Conservation (phyloP, 371 early-diverging fungal genomes). For the Lichtheimia ramosa region DNA sequence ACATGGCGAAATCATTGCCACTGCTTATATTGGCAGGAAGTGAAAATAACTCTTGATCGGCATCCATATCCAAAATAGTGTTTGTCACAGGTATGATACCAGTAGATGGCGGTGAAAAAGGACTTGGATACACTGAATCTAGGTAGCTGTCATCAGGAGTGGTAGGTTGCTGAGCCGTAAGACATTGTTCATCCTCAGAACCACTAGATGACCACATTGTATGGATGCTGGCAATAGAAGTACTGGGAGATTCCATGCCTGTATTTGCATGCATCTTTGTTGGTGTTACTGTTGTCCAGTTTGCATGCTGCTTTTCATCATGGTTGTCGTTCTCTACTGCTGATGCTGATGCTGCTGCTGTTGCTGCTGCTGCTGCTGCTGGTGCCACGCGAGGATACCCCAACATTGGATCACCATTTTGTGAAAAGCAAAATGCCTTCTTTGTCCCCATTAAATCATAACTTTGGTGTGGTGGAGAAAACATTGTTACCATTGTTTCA, state of each 20-base stretch:
- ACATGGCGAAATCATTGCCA: neutral
- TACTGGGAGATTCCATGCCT: neutral
- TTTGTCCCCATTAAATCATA: neutral
- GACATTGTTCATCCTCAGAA: neutral
- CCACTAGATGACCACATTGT: conserved; percentile 3
- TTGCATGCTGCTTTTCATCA: neutral
- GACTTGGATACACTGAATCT: conserved; percentile 2
- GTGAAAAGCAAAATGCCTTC: conserved; percentile 1
- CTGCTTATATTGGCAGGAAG: neutral
- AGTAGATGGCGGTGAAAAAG: neutral
- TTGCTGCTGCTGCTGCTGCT: neutral
- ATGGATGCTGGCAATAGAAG: neutral
- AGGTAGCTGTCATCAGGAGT: neutral
- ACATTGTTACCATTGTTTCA: neutral
- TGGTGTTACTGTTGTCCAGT: neutral
- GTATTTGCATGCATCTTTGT: neutral
- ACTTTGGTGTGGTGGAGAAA: neutral
- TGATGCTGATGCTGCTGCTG: neutral
- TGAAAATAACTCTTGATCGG: neutral
- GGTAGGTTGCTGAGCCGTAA: neutral
- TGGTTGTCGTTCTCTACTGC: too few species aligned
- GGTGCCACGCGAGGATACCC: conserved; percentile 1
- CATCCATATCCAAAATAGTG: conserved; percentile 1
- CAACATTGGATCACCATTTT: conserved; percentile 9
- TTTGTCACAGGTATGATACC: neutral